Conservation (phyloP, 2,329 filamentous ascomycete species). For the Penicillium sclerotigenum region DNA sequence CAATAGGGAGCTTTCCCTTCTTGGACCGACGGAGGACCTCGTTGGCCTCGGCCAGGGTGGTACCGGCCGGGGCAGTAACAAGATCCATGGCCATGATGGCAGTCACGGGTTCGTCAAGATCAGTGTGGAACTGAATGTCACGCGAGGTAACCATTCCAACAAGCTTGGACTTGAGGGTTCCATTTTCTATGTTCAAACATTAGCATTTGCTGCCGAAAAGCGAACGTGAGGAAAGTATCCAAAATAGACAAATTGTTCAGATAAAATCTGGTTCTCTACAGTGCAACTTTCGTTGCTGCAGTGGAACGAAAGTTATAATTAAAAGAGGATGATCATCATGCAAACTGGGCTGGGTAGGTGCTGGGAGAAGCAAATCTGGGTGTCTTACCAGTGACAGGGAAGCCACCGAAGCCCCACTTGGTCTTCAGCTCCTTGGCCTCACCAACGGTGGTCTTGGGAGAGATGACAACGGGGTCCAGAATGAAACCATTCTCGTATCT, state of each 20-base stretch:
- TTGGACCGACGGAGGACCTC: slow-evolving; percentile 89
- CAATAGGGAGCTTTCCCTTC: slow-evolving; percentile 96
- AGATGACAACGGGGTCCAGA: slow-evolving; percentile 88
- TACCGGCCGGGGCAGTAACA: slow-evolving; percentile 78
- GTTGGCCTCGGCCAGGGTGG: slow-evolving; percentile 85
- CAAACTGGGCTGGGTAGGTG: slow-evolving; percentile 17
- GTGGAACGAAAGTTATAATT: slow-evolving; percentile 99
- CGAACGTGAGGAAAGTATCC: slow-evolving; percentile 7
- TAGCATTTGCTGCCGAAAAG: slow-evolving; percentile 14
- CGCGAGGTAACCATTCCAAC: slow-evolving; percentile 96
- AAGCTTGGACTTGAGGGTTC: slow-evolving; percentile 90
- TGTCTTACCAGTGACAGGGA: slow-evolving; percentile 91
- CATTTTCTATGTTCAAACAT: slow-evolving; percentile 64
- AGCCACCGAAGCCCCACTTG: slow-evolving; percentile 97
- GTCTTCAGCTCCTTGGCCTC: slow-evolving; percentile 92
- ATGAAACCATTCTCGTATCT: slow-evolving; percentile 99
- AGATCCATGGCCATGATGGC: slow-evolving; percentile 95
- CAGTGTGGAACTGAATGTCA: slow-evolving; percentile 93
- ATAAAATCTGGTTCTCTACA: slow-evolving; percentile 68
- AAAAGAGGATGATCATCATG: slow-evolving; percentile 69
- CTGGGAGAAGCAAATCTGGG: slow-evolving; percentile 1
- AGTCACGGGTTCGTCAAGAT: slow-evolving; percentile 68
- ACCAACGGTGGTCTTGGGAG: slow-evolving; percentile 78
- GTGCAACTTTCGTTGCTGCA: slow-evolving; percentile 81
- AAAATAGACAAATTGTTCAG: slow-evolving; percentile 41